Percentiles rank a stretch among this genome's conserved stretches.
Conservation (phyloP, 1,284 basidiomycete genomes). For the Ganoderma leucocontextum region DNA sequence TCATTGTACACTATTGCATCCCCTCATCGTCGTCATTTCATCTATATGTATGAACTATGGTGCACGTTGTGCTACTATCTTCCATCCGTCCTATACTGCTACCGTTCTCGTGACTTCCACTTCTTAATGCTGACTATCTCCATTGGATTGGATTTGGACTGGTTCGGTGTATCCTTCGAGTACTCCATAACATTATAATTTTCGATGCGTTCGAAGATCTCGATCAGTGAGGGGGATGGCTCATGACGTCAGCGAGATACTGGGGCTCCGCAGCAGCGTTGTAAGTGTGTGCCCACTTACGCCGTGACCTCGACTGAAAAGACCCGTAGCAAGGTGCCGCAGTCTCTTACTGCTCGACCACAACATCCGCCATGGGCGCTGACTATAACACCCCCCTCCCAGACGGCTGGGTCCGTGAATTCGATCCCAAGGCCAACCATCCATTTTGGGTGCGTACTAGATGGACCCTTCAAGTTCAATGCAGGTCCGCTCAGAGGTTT, state of each 20-base stretch:
- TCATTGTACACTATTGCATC: not conserved
- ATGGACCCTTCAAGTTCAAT: conserved; percentile 6
- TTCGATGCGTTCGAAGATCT: not conserved
- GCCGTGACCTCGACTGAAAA: not conserved
- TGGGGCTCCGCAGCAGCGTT: not conserved
- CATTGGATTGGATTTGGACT: not conserved
- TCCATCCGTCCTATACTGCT: not conserved
- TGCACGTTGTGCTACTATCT: not conserved
- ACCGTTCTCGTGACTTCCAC: too few species aligned
- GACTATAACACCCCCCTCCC: conserved; percentile 49
- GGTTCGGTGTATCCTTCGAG: not conserved
- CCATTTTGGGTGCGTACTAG: conserved; percentile 53
- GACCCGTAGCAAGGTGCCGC: not conserved
- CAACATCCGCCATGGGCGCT: conserved; percentile 31
- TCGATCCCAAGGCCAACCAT: conserved; percentile 53
- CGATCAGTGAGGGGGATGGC: not conserved
- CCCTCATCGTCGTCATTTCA: not conserved
- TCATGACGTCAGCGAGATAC: not conserved
- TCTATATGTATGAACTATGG: not conserved
- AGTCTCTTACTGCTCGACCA: conserved; percentile 13
- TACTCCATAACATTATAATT: not conserved
- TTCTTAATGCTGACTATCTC: not conserved
- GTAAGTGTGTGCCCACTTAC: not conserved
- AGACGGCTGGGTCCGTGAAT: conserved; percentile 68
- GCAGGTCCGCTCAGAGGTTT: conserved; percentile 11